Percentiles rank a stretch among this genome's conserved stretches.
phyloP scores from a whole-genome alignment of 768 basidiomycete genomes.

The Termitomyces sp. region DNA sequence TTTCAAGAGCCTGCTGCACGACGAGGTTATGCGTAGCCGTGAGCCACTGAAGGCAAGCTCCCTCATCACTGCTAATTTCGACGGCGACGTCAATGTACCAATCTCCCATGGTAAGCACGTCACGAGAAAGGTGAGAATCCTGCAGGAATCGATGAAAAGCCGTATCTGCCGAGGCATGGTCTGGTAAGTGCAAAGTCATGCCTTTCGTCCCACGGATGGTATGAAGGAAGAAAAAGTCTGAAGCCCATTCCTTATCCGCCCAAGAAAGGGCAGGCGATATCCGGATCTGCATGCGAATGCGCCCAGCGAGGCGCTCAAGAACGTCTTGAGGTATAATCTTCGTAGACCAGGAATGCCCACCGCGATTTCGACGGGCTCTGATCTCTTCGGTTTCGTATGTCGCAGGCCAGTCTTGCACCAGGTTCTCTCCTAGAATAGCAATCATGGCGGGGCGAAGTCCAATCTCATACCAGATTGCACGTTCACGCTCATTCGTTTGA shows the following conservation, averaged over 20 bases:
- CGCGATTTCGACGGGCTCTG: slow-evolving; percentile 13
- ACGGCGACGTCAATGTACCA: slow-evolving; percentile 21
- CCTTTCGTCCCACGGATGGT: slow-evolving; percentile 23
- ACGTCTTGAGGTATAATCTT: slow-evolving; percentile 13
- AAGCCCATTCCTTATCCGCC: slow-evolving; percentile 13
- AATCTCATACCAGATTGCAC: slow-evolving; percentile 16
- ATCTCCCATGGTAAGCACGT: background rate
- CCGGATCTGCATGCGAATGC: slow-evolving; percentile 12
- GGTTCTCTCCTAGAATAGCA: background rate
- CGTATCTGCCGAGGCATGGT: background rate
- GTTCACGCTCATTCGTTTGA: slow-evolving; percentile 9
- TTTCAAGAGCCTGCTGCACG: background rate
- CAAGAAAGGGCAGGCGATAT: background rate
- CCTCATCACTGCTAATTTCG: slow-evolving; percentile 9
- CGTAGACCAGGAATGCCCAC: slow-evolving; percentile 12
- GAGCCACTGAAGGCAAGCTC: slow-evolving; percentile 14
- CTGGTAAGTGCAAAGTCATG: slow-evolving; percentile 8
- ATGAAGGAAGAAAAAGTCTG: slow-evolving; percentile 21
- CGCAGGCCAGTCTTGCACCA: slow-evolving; percentile 20
- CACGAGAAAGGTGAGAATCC: background rate
- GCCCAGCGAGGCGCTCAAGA: slow-evolving; percentile 6
- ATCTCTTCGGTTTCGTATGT: slow-evolving; percentile 16
- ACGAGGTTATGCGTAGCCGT: slow-evolving; percentile 1
- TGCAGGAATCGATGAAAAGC: background rate
- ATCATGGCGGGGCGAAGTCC: slow-evolving; percentile 21